Evolutionary conservation across 768 basidiomycete genomes (phyloP).

Genomic region (Chalciporus piperatus): DNA sequence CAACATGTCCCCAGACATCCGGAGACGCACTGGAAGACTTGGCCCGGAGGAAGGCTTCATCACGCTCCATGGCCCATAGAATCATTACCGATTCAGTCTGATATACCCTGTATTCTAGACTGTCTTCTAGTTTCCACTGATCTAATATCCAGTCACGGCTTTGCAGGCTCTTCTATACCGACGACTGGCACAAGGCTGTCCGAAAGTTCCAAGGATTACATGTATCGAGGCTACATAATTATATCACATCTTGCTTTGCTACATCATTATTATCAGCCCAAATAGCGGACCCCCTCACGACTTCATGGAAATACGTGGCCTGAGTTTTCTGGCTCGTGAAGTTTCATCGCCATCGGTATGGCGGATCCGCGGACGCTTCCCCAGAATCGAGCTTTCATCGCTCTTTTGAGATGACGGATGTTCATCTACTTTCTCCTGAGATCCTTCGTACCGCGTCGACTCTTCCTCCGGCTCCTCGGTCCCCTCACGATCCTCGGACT

Average conservation of each 20-base stretch:
- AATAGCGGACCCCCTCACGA: not conserved
- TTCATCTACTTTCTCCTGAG: slow-evolving; percentile 1
- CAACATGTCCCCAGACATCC: slow-evolving; percentile 35
- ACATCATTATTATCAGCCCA: not conserved
- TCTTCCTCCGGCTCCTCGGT: slow-evolving; percentile 11
- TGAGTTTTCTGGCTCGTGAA: slow-evolving; percentile 12
- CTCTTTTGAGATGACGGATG: not conserved
- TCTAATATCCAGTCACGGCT: not conserved
- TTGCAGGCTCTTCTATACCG: not conserved
- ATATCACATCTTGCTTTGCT: not conserved
- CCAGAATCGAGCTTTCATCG: not conserved
- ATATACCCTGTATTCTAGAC: slow-evolving; percentile 10
- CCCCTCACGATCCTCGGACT: slow-evolving; percentile 2
- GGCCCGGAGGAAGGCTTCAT: slow-evolving; percentile 35
- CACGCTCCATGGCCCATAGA: slow-evolving; percentile 27
- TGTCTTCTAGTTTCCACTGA: not conserved
- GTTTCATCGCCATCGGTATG: slow-evolving; percentile 9
- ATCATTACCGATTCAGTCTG: not conserved
- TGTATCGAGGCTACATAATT: not conserved
- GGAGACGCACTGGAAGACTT: slow-evolving; percentile 29
- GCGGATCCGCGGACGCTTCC: slow-evolving; percentile 20
- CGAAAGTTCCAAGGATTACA: not conserved
- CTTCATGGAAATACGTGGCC: slow-evolving; percentile 7
- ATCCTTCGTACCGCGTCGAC: slow-evolving; percentile 7
- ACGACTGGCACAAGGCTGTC: not conserved